A percentile compares a stretch with the other conserved stretches of the same genome.
phyloP scores from a whole-genome alignment of 208 protist genomes.

The Leishmania guyanensis region DNA sequence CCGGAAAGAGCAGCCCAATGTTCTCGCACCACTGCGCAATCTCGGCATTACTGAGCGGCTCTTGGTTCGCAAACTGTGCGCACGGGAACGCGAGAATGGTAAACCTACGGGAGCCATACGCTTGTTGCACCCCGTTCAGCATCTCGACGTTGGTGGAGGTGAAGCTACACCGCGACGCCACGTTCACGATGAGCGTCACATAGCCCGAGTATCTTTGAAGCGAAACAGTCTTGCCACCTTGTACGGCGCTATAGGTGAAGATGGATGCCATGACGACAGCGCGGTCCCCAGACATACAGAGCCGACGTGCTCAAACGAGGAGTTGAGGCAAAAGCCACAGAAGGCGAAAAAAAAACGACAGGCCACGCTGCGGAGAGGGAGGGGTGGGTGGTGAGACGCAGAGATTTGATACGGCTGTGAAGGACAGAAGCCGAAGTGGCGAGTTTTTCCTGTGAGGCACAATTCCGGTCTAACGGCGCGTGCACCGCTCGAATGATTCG shows the following conservation, averaged over 20 bases:
- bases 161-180: slow-evolving; percentile 66
- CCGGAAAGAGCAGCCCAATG: slow-evolving; percentile 40
- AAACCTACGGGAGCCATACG: slow-evolving; percentile 33
- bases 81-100: slow-evolving; percentile 71
- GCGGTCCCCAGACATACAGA: neutral
- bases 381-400: neutral
- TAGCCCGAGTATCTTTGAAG: slow-evolving; percentile 48
- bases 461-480: neutral
- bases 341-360: neutral
- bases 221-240: slow-evolving; percentile 35
- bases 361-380: neutral
- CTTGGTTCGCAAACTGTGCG: slow-evolving; percentile 69
- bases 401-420: neutral
- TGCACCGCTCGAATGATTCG: neutral
- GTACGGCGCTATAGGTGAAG: slow-evolving; percentile 34
- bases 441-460: neutral
- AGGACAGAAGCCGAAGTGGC: neutral
- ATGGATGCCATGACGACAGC: slow-evolving; percentile 20
- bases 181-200: slow-evolving; percentile 66
- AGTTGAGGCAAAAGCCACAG: neutral
- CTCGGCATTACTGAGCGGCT: slow-evolving; percentile 49
- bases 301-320: neutral
- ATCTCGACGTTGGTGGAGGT: slow-evolving; percentile 42
- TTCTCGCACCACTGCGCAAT: slow-evolving; percentile 38
- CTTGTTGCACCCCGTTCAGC: slow-evolving; percentile 49